Base-by-base conservation (phyloP, 1,139 yeast species). In the Debaryomyces sp. region DNA sequence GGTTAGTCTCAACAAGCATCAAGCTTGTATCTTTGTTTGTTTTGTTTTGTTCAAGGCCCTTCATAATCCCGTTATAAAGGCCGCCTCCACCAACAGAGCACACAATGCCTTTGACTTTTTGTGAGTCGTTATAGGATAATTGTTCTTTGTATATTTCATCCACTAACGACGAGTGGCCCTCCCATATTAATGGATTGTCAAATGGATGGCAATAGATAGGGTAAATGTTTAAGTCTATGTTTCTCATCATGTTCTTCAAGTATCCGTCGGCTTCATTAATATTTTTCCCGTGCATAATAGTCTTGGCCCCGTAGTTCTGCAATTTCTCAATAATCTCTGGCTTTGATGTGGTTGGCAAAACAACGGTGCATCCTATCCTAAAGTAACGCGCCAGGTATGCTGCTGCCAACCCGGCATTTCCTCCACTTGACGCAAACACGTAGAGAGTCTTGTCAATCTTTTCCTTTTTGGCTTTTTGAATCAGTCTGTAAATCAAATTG, bases 11-110 rank as follows among this genome's bases (percentile, higher is more conserved):
- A n/a, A 73, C 57, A 27, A 71, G 63, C 33, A 74, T 50, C 6
- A 71, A 60, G 10, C 66, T 65, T 2, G 66, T 59, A 12, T 56
- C 50, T 10, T 56, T 52, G 24, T 57, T 44, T 4, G 56, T 47
- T 12, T 48, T 49, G 42, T 64, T 59, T 36, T 58, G 53, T 30
- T 60, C 44, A 33, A 72, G 56, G 2, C 78, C 79, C 23, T 59
- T 54, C 44, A 63, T 59, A 5, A 73, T 55, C 5, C 78, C 79
- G 50, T 71, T 71, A 58, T 73, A 73, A 24, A 74, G 60, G 0
- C 77, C 77, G 1, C 78, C 78, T 1, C 79, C 79, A 15, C 79
- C 79, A 13, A 73, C 70, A 22, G 76, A 70, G 52, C 77, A 73
- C 5, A 71, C 75, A 6, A 73, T 59, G 0, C 73, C 77, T 45